Evolutionary conservation across 2,329 filamentous ascomycete species (phyloP).

Genomic region (Endothia cerciana): DNA sequence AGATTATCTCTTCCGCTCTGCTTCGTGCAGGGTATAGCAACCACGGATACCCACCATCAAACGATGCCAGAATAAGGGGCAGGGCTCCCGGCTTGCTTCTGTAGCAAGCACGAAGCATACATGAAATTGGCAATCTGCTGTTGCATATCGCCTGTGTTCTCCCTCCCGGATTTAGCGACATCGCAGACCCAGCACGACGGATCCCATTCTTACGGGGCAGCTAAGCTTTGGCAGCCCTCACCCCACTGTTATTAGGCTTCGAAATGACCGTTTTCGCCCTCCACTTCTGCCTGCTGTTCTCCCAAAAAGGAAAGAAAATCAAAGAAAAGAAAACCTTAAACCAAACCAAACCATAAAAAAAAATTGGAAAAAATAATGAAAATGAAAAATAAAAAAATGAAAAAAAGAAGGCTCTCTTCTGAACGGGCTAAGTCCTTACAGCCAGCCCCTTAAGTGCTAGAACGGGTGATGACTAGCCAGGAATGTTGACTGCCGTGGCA

Average conservation of each 20-base stretch:
- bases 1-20: no score
- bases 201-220: background rate
- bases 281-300: background rate
- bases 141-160: background rate
- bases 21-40: no score
- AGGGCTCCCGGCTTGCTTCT: no score
- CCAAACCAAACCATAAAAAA: no score
- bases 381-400: background rate
- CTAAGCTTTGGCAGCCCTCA: background rate
- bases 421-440: no score
- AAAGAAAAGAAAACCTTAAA: background rate
- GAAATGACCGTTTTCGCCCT: background rate
- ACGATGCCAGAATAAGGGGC: background rate
- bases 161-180: background rate
- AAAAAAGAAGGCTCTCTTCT: background rate
- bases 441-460: no score
- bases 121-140: conserved; percentile 9
- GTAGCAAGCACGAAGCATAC: background rate
- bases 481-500: no score
- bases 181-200: background rate
- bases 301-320: no score
- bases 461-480: no score
- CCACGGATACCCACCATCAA: background rate
- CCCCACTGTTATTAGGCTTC: background rate
- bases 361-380: background rate